phyloP scores from a whole-genome alignment of 1,284 basidiomycete species.

The Melampsora abietis-canadensis region DNA sequence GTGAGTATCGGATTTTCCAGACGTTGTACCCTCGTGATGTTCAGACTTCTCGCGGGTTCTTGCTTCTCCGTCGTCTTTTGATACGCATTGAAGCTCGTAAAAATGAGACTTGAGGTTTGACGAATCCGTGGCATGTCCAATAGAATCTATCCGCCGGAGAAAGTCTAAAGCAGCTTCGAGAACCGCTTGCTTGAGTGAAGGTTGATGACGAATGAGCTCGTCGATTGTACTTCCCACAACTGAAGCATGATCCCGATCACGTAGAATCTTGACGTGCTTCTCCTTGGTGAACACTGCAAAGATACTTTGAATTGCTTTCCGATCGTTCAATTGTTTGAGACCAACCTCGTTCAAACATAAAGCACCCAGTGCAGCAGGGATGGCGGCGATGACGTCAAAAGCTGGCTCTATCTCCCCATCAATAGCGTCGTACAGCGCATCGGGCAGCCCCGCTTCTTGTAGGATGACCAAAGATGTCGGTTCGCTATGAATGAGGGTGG shows the following conservation, averaged over 20 bases:
- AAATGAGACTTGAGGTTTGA: constrained; percentile 53
- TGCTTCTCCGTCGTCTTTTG: too few species aligned
- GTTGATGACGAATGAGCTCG: constrained; percentile 94
- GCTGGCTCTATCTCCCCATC: constrained; percentile 80
- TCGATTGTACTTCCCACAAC: constrained; percentile 85
- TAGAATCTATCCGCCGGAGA: constrained; percentile 68
- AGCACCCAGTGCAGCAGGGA: constrained; percentile 94
- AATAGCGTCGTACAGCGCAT: constrained; percentile 79
- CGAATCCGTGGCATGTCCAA: constrained; percentile 64
- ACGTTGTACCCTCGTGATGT: constrained; percentile 48
- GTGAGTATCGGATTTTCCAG: constrained; percentile 50
- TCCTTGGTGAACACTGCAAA: constrained; percentile 83
- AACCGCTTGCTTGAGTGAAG: constrained; percentile 73
- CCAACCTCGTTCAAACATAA: constrained; percentile 90
- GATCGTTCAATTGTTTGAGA: constrained; percentile 72
- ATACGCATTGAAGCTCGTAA: constrained; percentile 8
- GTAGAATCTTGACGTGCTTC: constrained; percentile 76
- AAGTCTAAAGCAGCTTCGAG: constrained; percentile 71
- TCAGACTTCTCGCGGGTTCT: constrained; percentile 14
- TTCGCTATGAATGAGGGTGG: constrained; percentile 97
- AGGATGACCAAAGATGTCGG: constrained; percentile 88
- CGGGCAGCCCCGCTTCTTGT: constrained; percentile 86
- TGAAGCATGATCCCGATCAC: constrained; percentile 88
- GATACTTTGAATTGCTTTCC: constrained; percentile 71
- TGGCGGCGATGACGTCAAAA: constrained; percentile 84